Evolutionary conservation across 2,329 filamentous ascomycete species (phyloP), one percentile per base, ranked within the genome.

Genomic region (Aschersonia sp.): DNA sequence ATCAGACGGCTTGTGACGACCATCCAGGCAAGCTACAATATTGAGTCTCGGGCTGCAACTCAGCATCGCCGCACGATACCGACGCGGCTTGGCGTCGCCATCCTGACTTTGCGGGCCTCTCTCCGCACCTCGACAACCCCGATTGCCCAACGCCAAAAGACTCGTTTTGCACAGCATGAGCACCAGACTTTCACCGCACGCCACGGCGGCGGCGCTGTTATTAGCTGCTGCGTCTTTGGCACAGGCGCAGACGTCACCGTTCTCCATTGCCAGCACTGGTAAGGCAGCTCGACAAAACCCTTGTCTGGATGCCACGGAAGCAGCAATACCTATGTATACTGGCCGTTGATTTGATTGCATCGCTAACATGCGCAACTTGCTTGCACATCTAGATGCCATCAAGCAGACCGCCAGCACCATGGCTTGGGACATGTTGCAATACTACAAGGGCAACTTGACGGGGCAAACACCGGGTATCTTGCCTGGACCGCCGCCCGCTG

Each of bases 391-490:
- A 68, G 66, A 56, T 43, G 58, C 54, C 43, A 71, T 71, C 49
- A 67, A 65, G 46, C 54, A 63, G 43, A 62, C 65, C 2, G 66
- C 68, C 40, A 57, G 59, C 28, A 59, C 58, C 29, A 52, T 71
- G 31, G 70, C 68, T 4, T 69, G 64, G 58, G 70, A 73, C 48
- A 53, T 73, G 53, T 54, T 73, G 48, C 60, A 63, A 47, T 72
- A 70, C 55, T 73, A 73, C 53, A 57, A 68, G 9, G 71, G 70
- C 50, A 70, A 70, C 52, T 51, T 66, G 47, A 61, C 67, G 0
- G 70, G 70, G 20, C 59, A 65, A 52, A 67, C 65, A 3, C 67
- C 68, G 3, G 71, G 70, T n/a, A 71, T 72, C 49, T 59, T 73
- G 5, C 70, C 70, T 7, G 69, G 70, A 5, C 70, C 70, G 43